Base-by-base conservation (phyloP, 352 stramenopile species). In the Pythium insidiosum region DNA sequence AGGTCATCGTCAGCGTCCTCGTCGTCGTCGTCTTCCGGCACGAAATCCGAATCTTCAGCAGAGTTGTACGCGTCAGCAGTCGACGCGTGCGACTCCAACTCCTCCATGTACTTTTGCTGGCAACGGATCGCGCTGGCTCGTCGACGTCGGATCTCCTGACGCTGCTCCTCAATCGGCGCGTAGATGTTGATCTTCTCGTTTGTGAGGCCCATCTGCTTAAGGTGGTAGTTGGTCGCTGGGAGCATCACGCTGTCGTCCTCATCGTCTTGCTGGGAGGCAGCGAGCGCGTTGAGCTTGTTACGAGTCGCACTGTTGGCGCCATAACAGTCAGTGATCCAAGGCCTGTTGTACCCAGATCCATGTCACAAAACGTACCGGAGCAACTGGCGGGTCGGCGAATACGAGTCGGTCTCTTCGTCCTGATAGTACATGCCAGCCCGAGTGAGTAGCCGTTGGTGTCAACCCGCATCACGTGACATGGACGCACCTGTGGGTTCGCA, bases 111-210 rank as follows among this genome's bases (percentile, higher is more conserved):
- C 46, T 55, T 58, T 20, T 63, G 49, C 39, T 63, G 55, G 38
- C 53, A 56, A 15, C 53, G 53, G 38, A 68, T 70, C 19, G 66
- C 50, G 18, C 76, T 71, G 23, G 84, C 70, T 16, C 76, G 70
- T 24, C 79, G 55, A 16, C 68, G 72, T 11, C 73, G 71, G 20
- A 88, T 62, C 46, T 86, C 71, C 21, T 70, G 38, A 54, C 88
- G 56, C 57, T 90, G 74, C 38, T 80, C 68, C 6, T 73, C 58
- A 15, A 82, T 34, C 1, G 78, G 71, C 4, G 73, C 73, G 38
- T 90, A 90, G 30, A 90, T 90, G 50, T 90, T 78, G 47, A 90
- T 68, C 56, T 85, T 84, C 30, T 88, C 62, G 35, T 80, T 58
- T 23, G 41, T 56, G 2, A 88, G 56, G 15, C 78, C 74, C n/a